Base-by-base conservation (phyloP, 768 basidiomycete genomes). In the Xanthoconium stramineum region DNA sequence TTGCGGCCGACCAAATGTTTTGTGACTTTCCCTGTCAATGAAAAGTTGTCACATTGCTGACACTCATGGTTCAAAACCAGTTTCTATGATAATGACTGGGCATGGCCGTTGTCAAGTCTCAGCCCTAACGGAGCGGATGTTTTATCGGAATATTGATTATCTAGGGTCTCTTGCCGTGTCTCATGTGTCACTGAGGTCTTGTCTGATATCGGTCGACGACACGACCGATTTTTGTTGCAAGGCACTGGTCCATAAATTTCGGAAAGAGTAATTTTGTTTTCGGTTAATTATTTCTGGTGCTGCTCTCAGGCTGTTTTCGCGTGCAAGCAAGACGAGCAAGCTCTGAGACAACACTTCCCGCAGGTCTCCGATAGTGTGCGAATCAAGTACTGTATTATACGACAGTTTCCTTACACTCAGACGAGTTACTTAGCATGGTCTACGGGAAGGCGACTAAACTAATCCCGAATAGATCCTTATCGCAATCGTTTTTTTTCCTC, bases 391-490 rank as follows among this genome's bases (percentile, higher is more conserved):
- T 52, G 24, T 24, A 24, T 2, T 24, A 4, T 24, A 24, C 24
- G 24, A 4, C 13, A 37, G 44, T 30, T 30, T 32, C 13, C 24
- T 2, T 24, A 29, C 13, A 11, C 19, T 30, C 6, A n/a, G 24
- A 33, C 29, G 24, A 24, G 24, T 24, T 15, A 9, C 28, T 30
- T 20, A 14, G 17, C 49, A 64, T 63, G 62, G 43, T 54, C 46
- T 45, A 43, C 46, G 7, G 17, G 1, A 53, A 45, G 39, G 48
- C 37, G 15, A 15, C 43, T 14, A 58, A 38, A 56, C 40, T 24
- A 20, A 37, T 48, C 29, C 44, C 46, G 30, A 53, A 53, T 45
- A 61, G 55, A 53, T 53, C 51, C 37, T 53, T 58, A 55, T 68
- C 62, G 20, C 51, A 13, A 10, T 36, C 53, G 10, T 53, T 36